Base-by-base conservation (phyloP, 1,284 basidiomycete genomes). In the Trichosporon faecale region DNA sequence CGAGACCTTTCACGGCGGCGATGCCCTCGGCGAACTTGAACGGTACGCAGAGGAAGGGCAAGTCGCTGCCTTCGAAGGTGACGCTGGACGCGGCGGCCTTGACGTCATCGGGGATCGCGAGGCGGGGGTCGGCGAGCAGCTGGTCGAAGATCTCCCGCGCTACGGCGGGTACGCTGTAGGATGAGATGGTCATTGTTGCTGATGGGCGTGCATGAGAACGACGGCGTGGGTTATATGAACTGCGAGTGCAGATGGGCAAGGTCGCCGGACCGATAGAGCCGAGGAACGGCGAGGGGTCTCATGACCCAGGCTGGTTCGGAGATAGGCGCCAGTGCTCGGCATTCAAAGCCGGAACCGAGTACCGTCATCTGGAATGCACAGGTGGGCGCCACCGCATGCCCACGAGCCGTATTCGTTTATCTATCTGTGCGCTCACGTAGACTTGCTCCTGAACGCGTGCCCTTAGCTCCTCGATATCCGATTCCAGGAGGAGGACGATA, bases 21-120 rank as follows among this genome's bases (percentile, higher is more conserved):
- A 70, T 55, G 3, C 49, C 68, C 37, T 72, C 71, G 46, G 66
- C 49, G 35, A 72, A 66, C 65, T 68, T 70, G 65, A 66, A 70
- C 23, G 71, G 68, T 1, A 70, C 60, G 31, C 61, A 46, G 4
- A 70, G 66, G 33, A 55, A 70, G 14, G 69, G 70, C 8, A 68
- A 40, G 21, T 44, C 5, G 21, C 64, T 14, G 64, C 70, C 66
- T 8, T 61, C 55, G 29, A 63, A 68, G 37, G 57, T n/a, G 16
- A 70, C 66, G 9, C 37, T 25, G 46, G 29, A 7, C 14, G 66
- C 70, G 0, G 64, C 64, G 2, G n/a, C 25, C 52, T 68, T 40
- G 14, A 70, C 70, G 2, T 40, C 64, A 6, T 64, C 37, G 5
- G 70, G 70, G n/a, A 70, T 37, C 4, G 29, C 35, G 11, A 70